A percentile compares a stretch with the other conserved stretches of the same genome.
phyloP scores from a whole-genome alignment of 495 filamentous ascomycete genomes.

The Penicillium samsonianum region DNA sequence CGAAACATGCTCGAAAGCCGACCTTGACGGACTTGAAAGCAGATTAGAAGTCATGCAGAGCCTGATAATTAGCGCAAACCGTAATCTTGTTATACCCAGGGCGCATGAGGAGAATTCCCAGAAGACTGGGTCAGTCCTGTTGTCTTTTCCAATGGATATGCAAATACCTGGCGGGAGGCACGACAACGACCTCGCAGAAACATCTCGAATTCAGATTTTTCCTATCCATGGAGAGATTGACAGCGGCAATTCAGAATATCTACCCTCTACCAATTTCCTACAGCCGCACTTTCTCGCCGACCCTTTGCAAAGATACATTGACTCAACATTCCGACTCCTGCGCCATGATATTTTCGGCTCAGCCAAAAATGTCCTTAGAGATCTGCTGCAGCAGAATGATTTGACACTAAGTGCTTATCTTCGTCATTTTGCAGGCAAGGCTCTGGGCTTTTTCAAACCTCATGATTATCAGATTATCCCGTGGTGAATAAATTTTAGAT shows the following conservation, averaged over 20 bases:
- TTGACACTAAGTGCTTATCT: conserved; percentile 29
- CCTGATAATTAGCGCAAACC: conserved; percentile 9
- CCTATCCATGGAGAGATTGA: conserved; percentile 19
- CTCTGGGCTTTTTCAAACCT: too few relatives aligned
- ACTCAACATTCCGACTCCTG: conserved; percentile 19
- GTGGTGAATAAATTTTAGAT: too few relatives aligned
- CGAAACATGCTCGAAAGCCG: conserved; percentile 13
- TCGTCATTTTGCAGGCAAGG: conserved; percentile 6
- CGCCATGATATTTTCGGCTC: conserved; percentile 21
- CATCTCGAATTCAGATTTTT: conserved; percentile 16
- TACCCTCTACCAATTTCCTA: conserved; percentile 19
- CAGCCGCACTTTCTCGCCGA: conserved; percentile 14
- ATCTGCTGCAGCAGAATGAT: conserved; percentile 7
- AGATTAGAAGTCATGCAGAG: conserved; percentile 19
- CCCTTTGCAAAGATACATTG: conserved; percentile 15
- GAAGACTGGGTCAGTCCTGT: neutral
- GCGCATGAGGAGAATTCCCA: neutral
- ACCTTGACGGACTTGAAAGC: conserved; percentile 14
- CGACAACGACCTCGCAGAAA: conserved; percentile 22
- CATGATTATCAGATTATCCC: too few relatives aligned
- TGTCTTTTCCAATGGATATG: conserved; percentile 19
- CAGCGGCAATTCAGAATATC: conserved; percentile 15
- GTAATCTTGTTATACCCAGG: conserved; percentile 10
- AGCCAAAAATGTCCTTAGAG: conserved; percentile 16
- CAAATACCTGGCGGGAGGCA: conserved; percentile 21